Percentiles rank a stretch among this genome's conserved stretches.
Evolutionary conservation across 176 grass and related monocot genomes (phyloP).

Genomic region (Poa pratensis): DNA sequence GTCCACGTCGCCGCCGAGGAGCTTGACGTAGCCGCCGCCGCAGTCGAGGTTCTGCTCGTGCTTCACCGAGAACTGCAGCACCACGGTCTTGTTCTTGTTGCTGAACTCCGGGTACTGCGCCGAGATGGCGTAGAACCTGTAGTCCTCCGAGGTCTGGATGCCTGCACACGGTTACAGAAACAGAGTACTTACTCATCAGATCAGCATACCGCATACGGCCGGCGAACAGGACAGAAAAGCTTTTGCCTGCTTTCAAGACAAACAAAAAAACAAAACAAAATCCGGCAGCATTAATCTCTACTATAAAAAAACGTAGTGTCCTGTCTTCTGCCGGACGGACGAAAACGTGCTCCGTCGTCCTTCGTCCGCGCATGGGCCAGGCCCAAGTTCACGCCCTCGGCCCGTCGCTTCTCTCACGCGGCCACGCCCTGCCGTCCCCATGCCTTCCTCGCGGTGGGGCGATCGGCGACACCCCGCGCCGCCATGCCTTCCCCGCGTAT

Average conservation of each 20-base stretch:
- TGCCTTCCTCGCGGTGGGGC: too few species aligned
- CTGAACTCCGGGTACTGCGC: slow-evolving; percentile 73
- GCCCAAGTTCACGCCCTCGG: too few species aligned
- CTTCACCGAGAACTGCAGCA: slow-evolving; percentile 80
- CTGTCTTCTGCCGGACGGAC: too few species aligned
- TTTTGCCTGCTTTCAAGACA: too few species aligned
- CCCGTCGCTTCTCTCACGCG: too few species aligned
- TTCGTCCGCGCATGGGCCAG: too few species aligned
- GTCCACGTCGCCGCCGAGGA: slow-evolving; percentile 67
- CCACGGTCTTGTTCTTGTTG: slow-evolving; percentile 76
- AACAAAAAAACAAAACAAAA: not conserved
- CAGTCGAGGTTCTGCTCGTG: slow-evolving; percentile 89
- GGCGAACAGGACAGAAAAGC: not conserved
- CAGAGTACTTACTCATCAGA: not conserved
- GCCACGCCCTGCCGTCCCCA: too few species aligned
- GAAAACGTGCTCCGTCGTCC: too few species aligned
- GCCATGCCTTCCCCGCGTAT: too few species aligned
- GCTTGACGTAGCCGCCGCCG: slow-evolving; percentile 73
- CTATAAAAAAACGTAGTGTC: too few species aligned
- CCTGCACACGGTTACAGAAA: slow-evolving; percentile 42
- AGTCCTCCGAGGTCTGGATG: slow-evolving; percentile 90
- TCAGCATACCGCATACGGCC: not conserved
- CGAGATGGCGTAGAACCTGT: slow-evolving; percentile 97
- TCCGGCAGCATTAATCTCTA: not conserved
- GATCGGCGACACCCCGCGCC: too few species aligned